Base-by-base conservation (phyloP, 306 rosid genomes). In the Lathyrus tuberosus region DNA sequence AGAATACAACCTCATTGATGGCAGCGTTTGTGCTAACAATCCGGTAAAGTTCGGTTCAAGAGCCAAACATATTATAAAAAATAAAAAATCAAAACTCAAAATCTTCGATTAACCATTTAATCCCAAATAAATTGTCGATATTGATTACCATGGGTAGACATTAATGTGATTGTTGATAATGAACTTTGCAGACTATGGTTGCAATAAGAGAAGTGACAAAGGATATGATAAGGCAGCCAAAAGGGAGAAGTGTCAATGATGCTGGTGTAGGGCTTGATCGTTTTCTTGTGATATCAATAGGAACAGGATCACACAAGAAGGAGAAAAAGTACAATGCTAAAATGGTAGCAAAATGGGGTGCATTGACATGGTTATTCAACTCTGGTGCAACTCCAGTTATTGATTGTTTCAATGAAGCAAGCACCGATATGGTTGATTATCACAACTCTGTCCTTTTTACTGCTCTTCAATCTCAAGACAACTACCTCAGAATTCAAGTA, bases 161-260 rank as follows among this genome's bases (percentile, higher is more conserved):
- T 33, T 33, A 6, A 33, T 14, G 14, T 16, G 54, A 8, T 48
- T 8, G 11, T 48, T 48, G 54, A 48, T 17, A 3, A 17, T 17
- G 18, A 49, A 3, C 6, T 51, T 35, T 77, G 41, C 72, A 84
- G 91, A 68, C 82, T 47, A 67, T 80, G 75, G 75, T 82, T 37
- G 91, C 88, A 51, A 71, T 86, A 0, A 70, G 79, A 71, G 91
- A 86, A 77, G 84, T 79, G 61, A 60, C 33, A 1, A 81, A 56
- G 53, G 46, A 84, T 46, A 59, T 72, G 3, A 42, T 51, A 4
- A 67, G 80, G 62, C 75, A 70, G 8, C 81, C 75, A 59, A 65
- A 70, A 24, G 69, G 65, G 18, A 6, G 5, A 9, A 16, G 14
- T 5, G 58, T 40, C 2, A 58, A 42, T 22, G 6, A 43, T 43